Percentiles rank a stretch among this genome's conserved stretches.
These are phyloP conservation scores for Aspergillus hiratsukae DNA, from an alignment of 2,329 filamentous ascomycete genomes.

Conservation along the genomic window DNA sequence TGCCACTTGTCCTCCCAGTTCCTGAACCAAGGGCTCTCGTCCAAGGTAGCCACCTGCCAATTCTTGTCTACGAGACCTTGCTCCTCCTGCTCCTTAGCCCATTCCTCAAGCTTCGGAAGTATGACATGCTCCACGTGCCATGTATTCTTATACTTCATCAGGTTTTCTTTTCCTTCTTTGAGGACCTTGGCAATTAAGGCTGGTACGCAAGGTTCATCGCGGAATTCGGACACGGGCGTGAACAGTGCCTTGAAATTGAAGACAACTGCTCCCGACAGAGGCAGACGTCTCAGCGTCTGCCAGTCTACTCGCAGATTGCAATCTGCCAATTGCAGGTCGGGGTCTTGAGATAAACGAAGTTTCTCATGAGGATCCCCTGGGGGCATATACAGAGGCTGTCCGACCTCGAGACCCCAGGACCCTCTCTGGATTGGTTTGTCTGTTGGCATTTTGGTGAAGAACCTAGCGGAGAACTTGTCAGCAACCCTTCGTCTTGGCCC, in stretches of 20 bases:
- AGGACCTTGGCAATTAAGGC: conserved; percentile 64
- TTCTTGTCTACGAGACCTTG: conserved; percentile 55
- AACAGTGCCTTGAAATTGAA: conserved; percentile 91
- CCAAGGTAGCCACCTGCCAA: conserved; percentile 66
- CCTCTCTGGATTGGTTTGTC: conserved; percentile 75
- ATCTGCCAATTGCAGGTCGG: conserved; percentile 53
- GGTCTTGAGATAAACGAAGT: conserved; percentile 56
- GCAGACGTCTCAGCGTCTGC: conserved; percentile 77
- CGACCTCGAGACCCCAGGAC: conserved; percentile 77
- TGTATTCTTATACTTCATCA: conserved; percentile 78
- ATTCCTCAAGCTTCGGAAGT: conserved; percentile 60
- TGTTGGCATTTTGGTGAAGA: conserved; percentile 72
- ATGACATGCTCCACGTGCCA: conserved; percentile 74
- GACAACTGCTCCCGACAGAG: conserved; percentile 67
- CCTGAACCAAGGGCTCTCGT: conserved; percentile 70
- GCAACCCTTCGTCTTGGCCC: neutral
- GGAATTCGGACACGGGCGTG: conserved; percentile 66
- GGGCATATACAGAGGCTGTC: conserved; percentile 69
- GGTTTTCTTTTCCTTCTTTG: conserved; percentile 62
- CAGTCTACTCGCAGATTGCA: conserved; percentile 75
- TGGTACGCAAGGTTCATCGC: conserved; percentile 69
- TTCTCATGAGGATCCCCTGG: conserved; percentile 61
- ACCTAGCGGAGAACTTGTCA: conserved; percentile 45
- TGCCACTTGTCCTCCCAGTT: conserved; percentile 75
- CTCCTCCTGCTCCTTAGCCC: conserved; percentile 61